These are phyloP conservation scores for Euphorbia schlechtendalii DNA, from an alignment of 441 rosid species.

Conservation along the genomic window DNA sequence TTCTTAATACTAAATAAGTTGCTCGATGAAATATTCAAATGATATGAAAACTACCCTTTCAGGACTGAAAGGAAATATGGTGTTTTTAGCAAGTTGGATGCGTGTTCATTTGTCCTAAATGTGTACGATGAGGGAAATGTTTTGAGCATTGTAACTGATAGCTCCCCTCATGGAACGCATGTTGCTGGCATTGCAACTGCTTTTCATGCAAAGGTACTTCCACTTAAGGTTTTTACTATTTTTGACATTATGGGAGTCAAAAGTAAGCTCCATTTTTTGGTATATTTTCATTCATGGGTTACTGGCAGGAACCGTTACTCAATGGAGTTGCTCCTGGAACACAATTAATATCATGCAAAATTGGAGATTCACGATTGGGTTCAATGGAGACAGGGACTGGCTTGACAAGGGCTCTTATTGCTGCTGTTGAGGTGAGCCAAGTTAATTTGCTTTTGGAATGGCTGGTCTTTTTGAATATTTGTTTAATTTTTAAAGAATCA, in stretches of 20 bases:
- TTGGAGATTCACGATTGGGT: constrained; percentile 90
- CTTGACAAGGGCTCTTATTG: constrained; percentile 86
- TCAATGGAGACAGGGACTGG: constrained; percentile 99
- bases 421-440: constrained; percentile 77
- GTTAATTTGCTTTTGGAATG: background rate
- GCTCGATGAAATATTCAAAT: constrained; percentile 11
- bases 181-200: constrained; percentile 98
- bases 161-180: constrained; percentile 97
- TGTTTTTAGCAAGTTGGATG: constrained; percentile 90
- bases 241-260: constrained; percentile 21
- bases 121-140: constrained; percentile 79
- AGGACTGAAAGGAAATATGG: constrained; percentile 89
- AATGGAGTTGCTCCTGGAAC: constrained; percentile 99
- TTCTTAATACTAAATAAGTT: background rate
- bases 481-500: constrained; percentile 1
- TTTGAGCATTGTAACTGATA: constrained; percentile 88
- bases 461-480: background rate
- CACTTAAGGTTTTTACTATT: constrained; percentile 12
- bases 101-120: constrained; percentile 79
- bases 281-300: constrained; percentile 16
- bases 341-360: constrained; percentile 92
- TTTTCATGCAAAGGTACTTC: constrained; percentile 77
- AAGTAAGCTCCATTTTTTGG: constrained; percentile 17
- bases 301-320: constrained; percentile 65
- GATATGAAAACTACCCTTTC: constrained; percentile 24